phyloP scores from a whole-genome alignment of 371 early-diverging fungal species.

The Syncephalastrum sp. region DNA sequence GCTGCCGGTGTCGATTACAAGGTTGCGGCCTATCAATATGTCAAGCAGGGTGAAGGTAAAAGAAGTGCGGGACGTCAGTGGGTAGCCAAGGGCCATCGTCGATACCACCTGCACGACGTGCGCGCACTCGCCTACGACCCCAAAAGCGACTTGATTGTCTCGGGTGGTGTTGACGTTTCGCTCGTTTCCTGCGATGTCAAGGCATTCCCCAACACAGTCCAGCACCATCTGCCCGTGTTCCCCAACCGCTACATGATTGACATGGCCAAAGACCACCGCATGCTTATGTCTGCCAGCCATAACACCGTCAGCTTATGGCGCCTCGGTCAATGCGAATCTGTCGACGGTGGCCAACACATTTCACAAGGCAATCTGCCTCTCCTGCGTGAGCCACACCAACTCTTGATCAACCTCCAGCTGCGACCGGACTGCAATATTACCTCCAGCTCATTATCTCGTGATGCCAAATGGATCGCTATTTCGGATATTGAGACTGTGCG shows the following conservation, averaged over 20 bases:
- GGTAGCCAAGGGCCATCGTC: slow-evolving; percentile 75
- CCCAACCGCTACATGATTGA: slow-evolving; percentile 76
- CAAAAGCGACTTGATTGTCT: slow-evolving; percentile 61
- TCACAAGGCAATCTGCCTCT: slow-evolving; percentile 27
- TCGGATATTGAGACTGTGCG: slow-evolving; percentile 75
- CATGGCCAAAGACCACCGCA: slow-evolving; percentile 57
- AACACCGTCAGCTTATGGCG: slow-evolving; percentile 77
- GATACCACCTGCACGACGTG: slow-evolving; percentile 93
- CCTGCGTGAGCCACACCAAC: slow-evolving; percentile 62
- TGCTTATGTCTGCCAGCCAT: slow-evolving; percentile 59
- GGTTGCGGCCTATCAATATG: slow-evolving; percentile 66
- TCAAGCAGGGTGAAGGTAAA: slow-evolving; percentile 26
- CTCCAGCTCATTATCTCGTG: slow-evolving; percentile 76
- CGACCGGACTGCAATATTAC: slow-evolving; percentile 64
- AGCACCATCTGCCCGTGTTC: slow-evolving; percentile 73
- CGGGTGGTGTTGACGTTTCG: slow-evolving; percentile 83
- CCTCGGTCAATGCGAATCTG: slow-evolving; percentile 57
- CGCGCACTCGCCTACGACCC: slow-evolving; percentile 78
- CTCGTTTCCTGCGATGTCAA: slow-evolving; percentile 66
- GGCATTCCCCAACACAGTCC: slow-evolving; percentile 67
- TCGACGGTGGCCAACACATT: background rate
- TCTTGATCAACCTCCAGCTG: slow-evolving; percentile 62
- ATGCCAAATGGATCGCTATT: slow-evolving; percentile 84
- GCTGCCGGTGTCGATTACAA: slow-evolving; percentile 92
- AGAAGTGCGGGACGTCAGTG: slow-evolving; percentile 44